These are phyloP conservation scores for Veloboletus limbatus DNA, from an alignment of 1,284 basidiomycete species.

Conservation along the genomic window DNA sequence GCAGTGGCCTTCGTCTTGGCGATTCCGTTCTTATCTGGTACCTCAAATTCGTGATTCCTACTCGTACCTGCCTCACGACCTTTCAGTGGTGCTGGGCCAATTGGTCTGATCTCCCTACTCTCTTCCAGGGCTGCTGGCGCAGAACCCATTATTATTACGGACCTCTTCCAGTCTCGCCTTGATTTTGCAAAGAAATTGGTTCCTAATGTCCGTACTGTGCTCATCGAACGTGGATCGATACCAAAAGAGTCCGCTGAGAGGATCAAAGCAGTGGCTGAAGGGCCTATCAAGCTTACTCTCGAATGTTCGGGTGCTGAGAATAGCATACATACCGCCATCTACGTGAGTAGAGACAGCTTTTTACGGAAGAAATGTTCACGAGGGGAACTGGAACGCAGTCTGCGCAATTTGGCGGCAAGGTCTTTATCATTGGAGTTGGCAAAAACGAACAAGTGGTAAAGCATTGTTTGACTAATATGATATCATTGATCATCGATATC, in stretches of 20 bases:
- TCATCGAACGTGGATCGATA: conserved; percentile 43
- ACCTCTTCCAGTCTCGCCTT: conserved; percentile 77
- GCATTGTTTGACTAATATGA: not conserved
- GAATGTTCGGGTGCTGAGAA: conserved; percentile 80
- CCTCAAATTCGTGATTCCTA: not conserved
- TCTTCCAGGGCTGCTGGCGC: conserved; percentile 81
- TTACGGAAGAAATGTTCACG: not conserved
- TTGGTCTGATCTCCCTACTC: conserved; percentile 77
- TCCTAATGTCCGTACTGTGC: conserved; percentile 60
- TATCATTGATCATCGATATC: conserved; percentile 1
- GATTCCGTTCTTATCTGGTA: conserved; percentile 60
- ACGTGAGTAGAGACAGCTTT: conserved; percentile 41
- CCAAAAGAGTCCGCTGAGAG: conserved; percentile 48
- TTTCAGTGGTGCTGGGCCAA: conserved; percentile 74
- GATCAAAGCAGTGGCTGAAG: conserved; percentile 49
- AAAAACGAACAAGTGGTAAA: conserved; percentile 53
- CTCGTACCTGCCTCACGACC: conserved; percentile 7
- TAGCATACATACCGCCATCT: conserved; percentile 66
- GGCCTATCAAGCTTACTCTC: conserved; percentile 47
- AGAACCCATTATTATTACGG: conserved; percentile 73
- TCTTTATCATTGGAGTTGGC: conserved; percentile 65
- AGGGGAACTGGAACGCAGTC: conserved; percentile 37
- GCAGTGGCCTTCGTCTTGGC: conserved; percentile 56
- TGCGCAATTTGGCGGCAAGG: conserved; percentile 55
- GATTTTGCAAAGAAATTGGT: conserved; percentile 80